phyloP scores from a whole-genome alignment of 1,139 yeast genomes.

The Debaryomycetaceae sp. region DNA sequence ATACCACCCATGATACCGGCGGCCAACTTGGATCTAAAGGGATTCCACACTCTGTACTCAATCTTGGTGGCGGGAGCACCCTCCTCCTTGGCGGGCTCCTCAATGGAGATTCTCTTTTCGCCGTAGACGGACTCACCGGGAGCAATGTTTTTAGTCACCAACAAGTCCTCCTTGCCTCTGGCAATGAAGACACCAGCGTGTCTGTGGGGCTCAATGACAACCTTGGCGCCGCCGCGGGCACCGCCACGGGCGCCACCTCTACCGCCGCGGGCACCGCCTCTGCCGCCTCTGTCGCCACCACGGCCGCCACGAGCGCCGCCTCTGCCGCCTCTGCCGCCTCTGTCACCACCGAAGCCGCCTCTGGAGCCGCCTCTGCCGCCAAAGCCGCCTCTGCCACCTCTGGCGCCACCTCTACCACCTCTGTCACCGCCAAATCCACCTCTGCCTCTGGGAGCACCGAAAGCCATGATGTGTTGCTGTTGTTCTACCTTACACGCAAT shows the following conservation, averaged over 20 bases:
- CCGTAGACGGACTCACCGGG: slow-evolving; percentile 99
- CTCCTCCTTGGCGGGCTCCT: slow-evolving; percentile 85
- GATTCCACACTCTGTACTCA: slow-evolving; percentile 99
- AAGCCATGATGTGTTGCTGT: slow-evolving; percentile 13
- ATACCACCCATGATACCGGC: slow-evolving; percentile 99
- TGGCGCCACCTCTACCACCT: slow-evolving; percentile 23
- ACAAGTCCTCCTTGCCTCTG: slow-evolving; percentile 98
- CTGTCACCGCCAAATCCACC: slow-evolving; percentile 37
- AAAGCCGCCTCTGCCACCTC: slow-evolving; percentile 25
- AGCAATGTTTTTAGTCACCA: slow-evolving; percentile 93
- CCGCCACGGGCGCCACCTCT: slow-evolving; percentile 78
- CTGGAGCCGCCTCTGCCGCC: slow-evolving; percentile 27
- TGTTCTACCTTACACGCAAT: background rate
- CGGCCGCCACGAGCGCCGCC: slow-evolving; percentile 42
- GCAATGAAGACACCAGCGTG: slow-evolving; percentile 98
- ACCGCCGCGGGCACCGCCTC: slow-evolving; percentile 60
- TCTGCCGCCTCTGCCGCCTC: slow-evolving; percentile 29
- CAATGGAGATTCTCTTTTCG: slow-evolving; percentile 92
- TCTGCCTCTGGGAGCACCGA: slow-evolving; percentile 40
- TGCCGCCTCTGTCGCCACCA: slow-evolving; percentile 42
- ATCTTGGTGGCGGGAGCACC: slow-evolving; percentile 88
- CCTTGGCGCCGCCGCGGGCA: slow-evolving; percentile 85
- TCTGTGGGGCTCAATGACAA: slow-evolving; percentile 96
- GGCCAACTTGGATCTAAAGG: slow-evolving; percentile 98
- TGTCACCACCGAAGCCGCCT: slow-evolving; percentile 27